Evolutionary conservation across 179 eudicot genomes (phyloP).

Genomic region (Actinidia arguta): DNA sequence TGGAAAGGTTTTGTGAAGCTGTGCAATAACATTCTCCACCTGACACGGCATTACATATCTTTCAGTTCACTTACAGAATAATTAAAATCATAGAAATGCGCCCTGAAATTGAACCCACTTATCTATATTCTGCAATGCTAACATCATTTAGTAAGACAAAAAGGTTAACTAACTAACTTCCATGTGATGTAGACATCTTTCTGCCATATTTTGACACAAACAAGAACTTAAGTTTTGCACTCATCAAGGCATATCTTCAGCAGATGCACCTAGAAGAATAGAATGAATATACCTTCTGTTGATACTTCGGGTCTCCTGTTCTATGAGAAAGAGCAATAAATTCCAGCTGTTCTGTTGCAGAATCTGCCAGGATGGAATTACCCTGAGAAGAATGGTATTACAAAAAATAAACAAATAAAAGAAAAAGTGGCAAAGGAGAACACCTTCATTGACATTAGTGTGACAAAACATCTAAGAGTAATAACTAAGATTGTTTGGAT

Average conservation of each 20-base stretch:
- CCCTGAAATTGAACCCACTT: not conserved
- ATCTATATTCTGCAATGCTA: not conserved
- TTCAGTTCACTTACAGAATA: slow-evolving; percentile 9
- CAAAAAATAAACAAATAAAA: not conserved
- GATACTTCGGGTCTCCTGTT: slow-evolving; percentile 97
- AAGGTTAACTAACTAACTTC: slow-evolving; percentile 1
- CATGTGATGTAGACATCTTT: not conserved
- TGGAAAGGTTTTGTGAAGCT: slow-evolving; percentile 88
- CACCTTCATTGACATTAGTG: not conserved
- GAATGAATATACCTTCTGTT: slow-evolving; percentile 69
- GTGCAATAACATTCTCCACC: slow-evolving; percentile 89
- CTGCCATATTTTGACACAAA: not conserved
- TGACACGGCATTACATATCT: slow-evolving; percentile 32
- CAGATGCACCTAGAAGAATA: not conserved
- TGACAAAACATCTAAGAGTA: not conserved
- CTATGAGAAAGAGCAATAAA: slow-evolving; percentile 99
- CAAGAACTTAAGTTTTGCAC: not conserved
- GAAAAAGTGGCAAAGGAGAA: too few species aligned
- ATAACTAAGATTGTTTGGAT: not conserved
- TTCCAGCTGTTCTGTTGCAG: slow-evolving; percentile 98
- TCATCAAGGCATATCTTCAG: not conserved
- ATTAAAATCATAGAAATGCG: not conserved
- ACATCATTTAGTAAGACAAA: not conserved
- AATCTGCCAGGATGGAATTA: slow-evolving; percentile 94
- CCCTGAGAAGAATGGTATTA: slow-evolving; percentile 53